These are phyloP conservation scores for Mytilinidion resinicola DNA, from an alignment of 495 filamentous ascomycete genomes.

Conservation along the genomic window DNA sequence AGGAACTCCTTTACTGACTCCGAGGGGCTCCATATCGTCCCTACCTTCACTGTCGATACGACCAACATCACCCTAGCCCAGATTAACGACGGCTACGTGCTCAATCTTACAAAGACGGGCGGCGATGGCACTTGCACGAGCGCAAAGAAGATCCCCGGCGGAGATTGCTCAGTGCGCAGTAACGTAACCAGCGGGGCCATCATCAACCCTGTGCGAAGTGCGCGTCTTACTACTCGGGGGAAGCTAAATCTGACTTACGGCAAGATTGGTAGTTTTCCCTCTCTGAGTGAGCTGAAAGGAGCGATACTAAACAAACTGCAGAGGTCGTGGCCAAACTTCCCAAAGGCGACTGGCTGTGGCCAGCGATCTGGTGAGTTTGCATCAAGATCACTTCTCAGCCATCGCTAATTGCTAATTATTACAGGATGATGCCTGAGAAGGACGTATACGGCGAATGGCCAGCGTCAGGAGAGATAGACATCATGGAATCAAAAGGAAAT, in stretches of 20 bases:
- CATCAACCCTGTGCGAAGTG: constrained; percentile 34
- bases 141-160: background rate
- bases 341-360: constrained; percentile 39
- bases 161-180: constrained; percentile 1
- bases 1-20: background rate
- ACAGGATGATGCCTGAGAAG: constrained; percentile 38
- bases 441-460: constrained; percentile 11
- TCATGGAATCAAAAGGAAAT: constrained; percentile 8
- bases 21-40: background rate
- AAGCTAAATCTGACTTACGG: constrained; percentile 36
- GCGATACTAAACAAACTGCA: constrained; percentile 10
- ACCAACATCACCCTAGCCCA: background rate
- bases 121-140: background rate
- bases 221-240: constrained; percentile 34
- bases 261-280: background rate
- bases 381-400: background rate
- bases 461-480: constrained; percentile 15
- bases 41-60: background rate
- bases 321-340: constrained; percentile 39
- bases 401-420: background rate
- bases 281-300: background rate
- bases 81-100: background rate
- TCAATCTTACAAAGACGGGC: background rate
- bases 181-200: constrained; percentile 32
- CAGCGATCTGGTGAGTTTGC: constrained; percentile 32